Evolutionary conservation across 2,329 filamentous ascomycete genomes (phyloP), one percentile per base, ranked within the genome.

Genomic region (Colletotrichum plurivorum): DNA sequence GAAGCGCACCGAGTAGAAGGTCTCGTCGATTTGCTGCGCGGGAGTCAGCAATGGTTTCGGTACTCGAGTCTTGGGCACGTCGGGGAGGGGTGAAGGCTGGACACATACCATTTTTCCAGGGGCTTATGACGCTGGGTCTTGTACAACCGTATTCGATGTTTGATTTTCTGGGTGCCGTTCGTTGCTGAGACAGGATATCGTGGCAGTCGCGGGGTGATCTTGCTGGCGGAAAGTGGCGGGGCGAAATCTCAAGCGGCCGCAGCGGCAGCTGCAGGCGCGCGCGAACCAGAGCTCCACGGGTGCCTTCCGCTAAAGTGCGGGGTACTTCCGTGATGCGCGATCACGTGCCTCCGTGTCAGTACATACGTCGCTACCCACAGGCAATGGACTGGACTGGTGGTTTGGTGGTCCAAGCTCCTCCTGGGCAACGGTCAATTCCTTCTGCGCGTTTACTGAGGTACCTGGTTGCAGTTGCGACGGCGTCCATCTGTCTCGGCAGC

Each of bases 1-100:
- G 81, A 95, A 90, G 69, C 90, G 87, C 63, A 95, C 82, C 10
- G 92, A 93, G 74, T 88, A 84, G 73, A 87, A 83, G n/a, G 84
- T 81, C 52, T 89, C 84, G 69, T 82, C 79, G 20, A 82, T 72
- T 45, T 77, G 68, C 67, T 70, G 31, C 1, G 12, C 54, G 15
- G 41, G 15, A 5, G 41, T 70, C n/a, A 70, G 67, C 20, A 27
- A 25, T 27, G 15, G 22, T 18, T n/a, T 12, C n/a, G 18, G 45
- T 16, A 5, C 7, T 9, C 12, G 18, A 5, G 46, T 49, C n/a
- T n/a, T n/a, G 46, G 6, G 5, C 6, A 10, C 16, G 9, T 18
- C 46, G 46, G 25, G 31, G 46, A 13, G 46, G 46, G 46, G 18
- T 49, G 18, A 20, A 12, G 31, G 10, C 31, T 36, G 31, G 8